Base-by-base conservation (phyloP, 495 filamentous ascomycete species). In the Penicillium verhagenii region DNA sequence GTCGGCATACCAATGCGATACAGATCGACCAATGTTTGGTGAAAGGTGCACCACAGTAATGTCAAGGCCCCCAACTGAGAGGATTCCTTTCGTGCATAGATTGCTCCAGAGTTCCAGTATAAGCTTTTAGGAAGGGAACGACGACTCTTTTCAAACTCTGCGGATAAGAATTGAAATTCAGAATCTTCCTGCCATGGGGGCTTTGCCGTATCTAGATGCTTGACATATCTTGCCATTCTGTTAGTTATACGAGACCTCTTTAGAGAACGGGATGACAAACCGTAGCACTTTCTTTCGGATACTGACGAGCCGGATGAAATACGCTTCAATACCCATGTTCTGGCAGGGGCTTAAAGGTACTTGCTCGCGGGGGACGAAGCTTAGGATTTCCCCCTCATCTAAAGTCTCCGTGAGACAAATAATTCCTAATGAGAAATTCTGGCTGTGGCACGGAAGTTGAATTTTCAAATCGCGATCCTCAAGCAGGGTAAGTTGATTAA, bases 381-480 rank as follows among this genome's bases (percentile, higher is more conserved):
- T 56, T 8, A 68, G 35, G 26, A 55, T 40, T 8, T 51, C 54
- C 2, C 59, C 65, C 8, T 56, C 39, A 25, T 61, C 25, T 3
- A 71, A 25, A 9, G 61, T 65, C 26, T 66, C 63, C 11, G 68
- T 71, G 11, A 68, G 45, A 25, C 61, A 68, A 1, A 66, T 51
- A 6, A 60, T 50, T 16, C 66, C 56, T 40, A 68, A 58, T 6
- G 53, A 35, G 56, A 58, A 65, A 20, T 66, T 69, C 0, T 67
- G 56, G 20, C 66, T 59, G 43, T 72, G 65, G 54, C 67, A 64
- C 14, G 63, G 59, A 45, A 78, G 53, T 39, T 73, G 70, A 16
- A 73, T 73, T 29, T 71, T 73, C 47, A 73, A 64, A 28, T 70
- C 64, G 10, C 53, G 58, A 24, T 73, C 71, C 19, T 66, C 54